phyloP scores from a whole-genome alignment of 257 asterid species.

The Scutellaria minor region DNA sequence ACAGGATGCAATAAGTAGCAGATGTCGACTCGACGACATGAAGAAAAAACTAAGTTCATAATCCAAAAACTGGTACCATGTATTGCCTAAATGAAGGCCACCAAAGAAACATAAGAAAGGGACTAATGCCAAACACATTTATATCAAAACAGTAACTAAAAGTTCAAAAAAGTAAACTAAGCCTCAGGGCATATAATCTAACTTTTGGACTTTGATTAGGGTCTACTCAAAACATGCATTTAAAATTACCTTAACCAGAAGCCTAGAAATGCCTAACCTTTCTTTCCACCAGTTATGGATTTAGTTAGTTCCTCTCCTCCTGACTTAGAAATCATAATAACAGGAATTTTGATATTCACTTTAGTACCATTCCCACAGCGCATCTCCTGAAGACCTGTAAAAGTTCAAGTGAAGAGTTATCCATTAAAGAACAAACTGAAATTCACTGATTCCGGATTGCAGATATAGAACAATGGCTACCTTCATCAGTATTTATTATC shows the following conservation, averaged over 20 bases:
- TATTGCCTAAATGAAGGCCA: neutral
- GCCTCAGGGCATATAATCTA: neutral
- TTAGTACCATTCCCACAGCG: slow-evolving; percentile 63
- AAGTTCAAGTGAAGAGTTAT: slow-evolving; percentile 34
- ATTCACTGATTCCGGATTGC: neutral
- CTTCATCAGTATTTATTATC: slow-evolving; percentile 78
- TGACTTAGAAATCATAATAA: slow-evolving; percentile 67
- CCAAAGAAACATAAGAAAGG: slow-evolving; percentile 10
- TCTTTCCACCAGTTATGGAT: slow-evolving; percentile 53
- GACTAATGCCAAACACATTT: slow-evolving; percentile 17
- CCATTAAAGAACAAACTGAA: slow-evolving; percentile 29
- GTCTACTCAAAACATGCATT: slow-evolving; percentile 21
- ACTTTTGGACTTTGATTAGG: slow-evolving; percentile 21
- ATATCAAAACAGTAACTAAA: slow-evolving; percentile 16
- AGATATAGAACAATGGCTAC: slow-evolving; percentile 44
- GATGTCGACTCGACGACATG: slow-evolving; percentile 7
- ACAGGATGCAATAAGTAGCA: neutral
- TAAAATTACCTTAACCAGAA: slow-evolving; percentile 27
- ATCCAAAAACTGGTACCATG: neutral
- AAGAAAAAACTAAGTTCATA: neutral
- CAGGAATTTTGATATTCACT: slow-evolving; percentile 67
- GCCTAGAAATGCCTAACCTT: slow-evolving; percentile 49
- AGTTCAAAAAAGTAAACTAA: neutral
- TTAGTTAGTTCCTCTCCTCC: slow-evolving; percentile 69
- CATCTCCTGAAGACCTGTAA: slow-evolving; percentile 74